phyloP scores from a whole-genome alignment of 257 asterid genomes.

The Petunia secreta region DNA sequence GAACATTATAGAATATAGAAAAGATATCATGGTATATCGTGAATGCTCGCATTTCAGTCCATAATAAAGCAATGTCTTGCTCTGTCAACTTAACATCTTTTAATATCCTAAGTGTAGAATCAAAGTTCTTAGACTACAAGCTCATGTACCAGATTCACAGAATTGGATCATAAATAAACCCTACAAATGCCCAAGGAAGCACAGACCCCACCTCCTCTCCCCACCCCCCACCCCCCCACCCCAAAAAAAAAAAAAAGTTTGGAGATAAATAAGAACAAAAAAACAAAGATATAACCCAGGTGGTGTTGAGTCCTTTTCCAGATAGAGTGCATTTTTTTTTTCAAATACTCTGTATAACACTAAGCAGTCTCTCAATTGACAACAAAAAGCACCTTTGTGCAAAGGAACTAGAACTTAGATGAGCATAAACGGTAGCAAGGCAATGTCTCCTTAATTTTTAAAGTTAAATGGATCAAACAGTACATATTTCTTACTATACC shows the following conservation, averaged over 20 bases:
- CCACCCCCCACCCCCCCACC: neutral
- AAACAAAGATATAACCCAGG: neutral
- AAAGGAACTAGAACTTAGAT: neutral
- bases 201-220: too few relatives aligned
- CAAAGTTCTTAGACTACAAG: too few relatives aligned
- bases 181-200: neutral
- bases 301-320: neutral
- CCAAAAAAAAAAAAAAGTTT: neutral
- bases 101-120: too few relatives aligned
- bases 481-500: neutral
- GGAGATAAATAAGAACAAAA: neutral
- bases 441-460: neutral
- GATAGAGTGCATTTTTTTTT: neutral
- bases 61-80: too few relatives aligned
- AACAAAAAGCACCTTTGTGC: neutral
- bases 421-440: neutral
- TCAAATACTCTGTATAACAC: neutral
- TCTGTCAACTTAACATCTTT: too few relatives aligned
- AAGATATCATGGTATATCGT: neutral
- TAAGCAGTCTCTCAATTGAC: conserved; percentile 2
- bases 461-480: neutral
- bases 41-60: neutral
- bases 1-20: neutral
- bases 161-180: neutral
- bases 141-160: too few relatives aligned